Evolutionary conservation across 495 filamentous ascomycete species (phyloP), one percentile per base, ranked within the genome.

Genomic region (Aspergillus biplanus): DNA sequence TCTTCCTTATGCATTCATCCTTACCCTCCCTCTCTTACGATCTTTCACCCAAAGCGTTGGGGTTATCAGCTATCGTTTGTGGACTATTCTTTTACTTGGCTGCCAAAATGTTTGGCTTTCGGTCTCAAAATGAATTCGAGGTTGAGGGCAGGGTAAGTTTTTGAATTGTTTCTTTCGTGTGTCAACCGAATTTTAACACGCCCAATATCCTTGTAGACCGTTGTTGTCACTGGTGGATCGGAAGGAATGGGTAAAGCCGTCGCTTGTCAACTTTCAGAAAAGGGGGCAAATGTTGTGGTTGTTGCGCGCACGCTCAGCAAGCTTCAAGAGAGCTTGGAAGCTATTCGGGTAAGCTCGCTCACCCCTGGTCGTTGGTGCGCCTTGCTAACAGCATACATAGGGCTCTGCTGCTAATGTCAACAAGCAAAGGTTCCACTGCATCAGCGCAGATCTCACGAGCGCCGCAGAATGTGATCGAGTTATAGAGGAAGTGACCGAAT

Each of bases 141-240:
- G 90, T 97, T 11, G 85, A 92, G 66, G 91, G 92, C 69, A 86
- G 86, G 75, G 92, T 94, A 82, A 62, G 83, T 78, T 7, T 31
- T 35, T 34, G n/a, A 21, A n/a, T 8, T 61, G 52, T 6, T 34
- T 18, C n/a, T 34, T 27, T 11, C 56, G 9, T 7, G 32, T 21
- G 16, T 31, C 16, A 33, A 6, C 27, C 47, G 2, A 18, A 31
- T 50, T 50, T 46, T 59, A 39, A 73, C 74, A 35, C 66, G n/a
- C 33, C 57, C 46, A 37, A 8, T 65, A 59, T 9, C 6, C 16
- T 9, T 21, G 16, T 50, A 94, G 92, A 95, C 91, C 6, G 84
- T 95, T 61, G 76, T 98, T 27, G 80, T 99, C 58, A 99, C 95
- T 12, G 95, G 95, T 44, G 94, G 87, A 57, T 98, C 96, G 1